Percentiles rank a stretch among this genome's conserved stretches.
These are phyloP conservation scores for Stephania cephalantha DNA, from an alignment of 164 flowering plant species.

Conservation along the genomic window DNA sequence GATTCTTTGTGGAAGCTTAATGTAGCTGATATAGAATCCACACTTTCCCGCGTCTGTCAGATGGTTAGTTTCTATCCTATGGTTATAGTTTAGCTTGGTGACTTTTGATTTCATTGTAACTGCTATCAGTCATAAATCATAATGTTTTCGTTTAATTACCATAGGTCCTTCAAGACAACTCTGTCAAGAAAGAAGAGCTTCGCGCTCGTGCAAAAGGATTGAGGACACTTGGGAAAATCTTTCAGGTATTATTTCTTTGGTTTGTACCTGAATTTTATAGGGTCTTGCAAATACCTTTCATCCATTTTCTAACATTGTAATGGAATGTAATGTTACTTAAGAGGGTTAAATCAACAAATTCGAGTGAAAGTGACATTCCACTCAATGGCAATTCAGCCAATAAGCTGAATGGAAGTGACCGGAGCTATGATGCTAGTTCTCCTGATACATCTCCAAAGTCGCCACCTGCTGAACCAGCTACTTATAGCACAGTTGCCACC, in stretches of 20 bases:
- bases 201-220: constrained; percentile 87
- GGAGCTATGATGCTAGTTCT: constrained; percentile 34
- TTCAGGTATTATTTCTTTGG: constrained; percentile 48
- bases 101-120: not conserved
- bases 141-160: constrained; percentile 10
- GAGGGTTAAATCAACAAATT: constrained; percentile 62
- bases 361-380: constrained; percentile 40
- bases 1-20: constrained; percentile 98
- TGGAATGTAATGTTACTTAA: constrained; percentile 19
- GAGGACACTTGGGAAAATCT: constrained; percentile 85
- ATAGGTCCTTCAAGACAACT: constrained; percentile 91
- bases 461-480: constrained; percentile 27
- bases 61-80: constrained; percentile 47
- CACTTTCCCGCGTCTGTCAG: constrained; percentile 93
- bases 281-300: not conserved
- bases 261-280: not conserved
- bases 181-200: constrained; percentile 79
- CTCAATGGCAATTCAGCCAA: constrained; percentile 18
- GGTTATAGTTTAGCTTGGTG: not conserved
- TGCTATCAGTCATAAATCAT: constrained; percentile 14
- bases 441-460: constrained; percentile 41
- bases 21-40: constrained; percentile 95
- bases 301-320: not conserved
- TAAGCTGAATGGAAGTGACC: constrained; percentile 52
- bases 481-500: constrained; percentile 24